Evolutionary conservation across 169 alveolate genomes (phyloP).

Genomic region (Eimeria tenella): DNA sequence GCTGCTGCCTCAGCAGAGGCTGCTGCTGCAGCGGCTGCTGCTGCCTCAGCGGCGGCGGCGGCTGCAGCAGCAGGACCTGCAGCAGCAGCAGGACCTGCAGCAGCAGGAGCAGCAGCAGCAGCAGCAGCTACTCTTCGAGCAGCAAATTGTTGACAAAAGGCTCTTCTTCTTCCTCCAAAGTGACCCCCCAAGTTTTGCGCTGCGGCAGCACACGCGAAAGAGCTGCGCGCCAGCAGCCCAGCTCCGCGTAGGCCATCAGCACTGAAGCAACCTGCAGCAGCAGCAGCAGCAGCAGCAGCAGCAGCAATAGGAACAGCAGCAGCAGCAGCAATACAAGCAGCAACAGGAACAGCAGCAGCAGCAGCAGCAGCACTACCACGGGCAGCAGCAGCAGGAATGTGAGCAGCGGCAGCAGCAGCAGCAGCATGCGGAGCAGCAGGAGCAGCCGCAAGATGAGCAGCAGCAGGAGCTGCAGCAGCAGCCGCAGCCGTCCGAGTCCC

Average conservation of each 20-base stretch:
- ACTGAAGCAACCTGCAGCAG: neutral
- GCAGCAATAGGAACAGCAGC: neutral
- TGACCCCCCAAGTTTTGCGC: neutral
- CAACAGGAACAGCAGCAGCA: no score
- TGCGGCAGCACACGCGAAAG: neutral
- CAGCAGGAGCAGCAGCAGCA: neutral
- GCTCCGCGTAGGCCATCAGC: conserved; percentile 21
- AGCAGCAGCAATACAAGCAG: no score
- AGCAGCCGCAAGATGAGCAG: no score
- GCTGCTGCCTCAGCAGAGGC: no score
- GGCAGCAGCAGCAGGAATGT: no score
- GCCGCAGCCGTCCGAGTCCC: neutral
- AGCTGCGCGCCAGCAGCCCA: neutral
- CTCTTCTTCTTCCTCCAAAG: neutral
- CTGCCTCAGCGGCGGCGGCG: no score
- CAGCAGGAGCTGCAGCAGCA: no score
- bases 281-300: neutral
- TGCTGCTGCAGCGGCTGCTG: no score
- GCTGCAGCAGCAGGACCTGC: no score
- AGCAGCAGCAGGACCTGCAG: neutral
- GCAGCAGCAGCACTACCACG: no score
- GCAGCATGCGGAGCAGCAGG: no score
- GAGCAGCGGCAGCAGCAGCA: no score
- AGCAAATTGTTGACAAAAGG: neutral
- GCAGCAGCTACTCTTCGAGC: neutral